Percentiles rank a stretch among this genome's conserved stretches.
phyloP scores from a whole-genome alignment of 2,329 filamentous ascomycete genomes.

The Ophiobolus disseminans region DNA sequence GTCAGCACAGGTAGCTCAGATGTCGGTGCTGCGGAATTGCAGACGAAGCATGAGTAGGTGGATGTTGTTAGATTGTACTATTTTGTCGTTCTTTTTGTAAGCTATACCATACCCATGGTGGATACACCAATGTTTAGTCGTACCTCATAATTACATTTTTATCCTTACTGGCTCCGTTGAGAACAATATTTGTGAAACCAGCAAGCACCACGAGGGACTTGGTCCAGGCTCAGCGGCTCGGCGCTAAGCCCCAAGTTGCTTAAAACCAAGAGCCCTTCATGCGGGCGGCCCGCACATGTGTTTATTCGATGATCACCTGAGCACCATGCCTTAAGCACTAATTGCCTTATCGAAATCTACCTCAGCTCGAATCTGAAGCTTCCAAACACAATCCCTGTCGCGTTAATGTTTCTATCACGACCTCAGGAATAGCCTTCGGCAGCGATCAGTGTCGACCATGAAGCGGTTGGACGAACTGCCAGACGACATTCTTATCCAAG shows the following conservation, averaged over 20 bases:
- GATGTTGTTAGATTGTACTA: not conserved
- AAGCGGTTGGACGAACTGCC: slow-evolving; percentile 20
- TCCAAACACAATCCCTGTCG: no score
- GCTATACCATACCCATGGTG: slow-evolving; percentile 8
- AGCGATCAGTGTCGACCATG: not conserved
- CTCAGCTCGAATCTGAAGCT: no score
- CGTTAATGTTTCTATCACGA: not conserved
- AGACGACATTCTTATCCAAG: slow-evolving; percentile 23
- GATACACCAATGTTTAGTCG: not conserved
- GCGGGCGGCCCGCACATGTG: not conserved
- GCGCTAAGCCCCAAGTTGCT: slow-evolving; percentile 4
- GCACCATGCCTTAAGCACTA: no score
- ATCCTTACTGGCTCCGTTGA: no score
- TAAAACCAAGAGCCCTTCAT: not conserved
- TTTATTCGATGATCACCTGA: no score
- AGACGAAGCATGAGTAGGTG: slow-evolving; percentile 21
- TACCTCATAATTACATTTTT: not conserved
- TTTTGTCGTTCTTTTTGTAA: not conserved
- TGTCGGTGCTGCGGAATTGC: slow-evolving; percentile 14
- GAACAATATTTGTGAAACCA: no score
- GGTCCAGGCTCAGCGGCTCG: not conserved
- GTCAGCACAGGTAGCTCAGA: slow-evolving; percentile 24
- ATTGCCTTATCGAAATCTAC: no score
- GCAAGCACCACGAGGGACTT: not conserved
- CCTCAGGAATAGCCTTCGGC: no score